Evolutionary conservation across 768 basidiomycete species (phyloP), one percentile per base, ranked within the genome.

Genomic region (Lentinula edodes): DNA sequence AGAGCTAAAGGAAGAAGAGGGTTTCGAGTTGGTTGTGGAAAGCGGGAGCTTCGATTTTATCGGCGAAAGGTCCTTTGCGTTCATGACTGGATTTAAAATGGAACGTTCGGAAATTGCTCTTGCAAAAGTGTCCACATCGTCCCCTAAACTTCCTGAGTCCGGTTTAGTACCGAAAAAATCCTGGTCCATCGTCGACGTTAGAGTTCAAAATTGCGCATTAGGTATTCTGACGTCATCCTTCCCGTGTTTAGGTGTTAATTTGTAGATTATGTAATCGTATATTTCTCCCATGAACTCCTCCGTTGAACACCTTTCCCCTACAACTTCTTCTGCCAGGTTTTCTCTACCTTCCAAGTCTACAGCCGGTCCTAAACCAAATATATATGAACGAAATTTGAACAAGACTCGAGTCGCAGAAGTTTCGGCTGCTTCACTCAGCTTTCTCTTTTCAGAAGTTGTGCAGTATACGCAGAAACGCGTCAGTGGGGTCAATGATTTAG

Each of bases 381-480:
- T 98, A 63, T 93, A 96, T 74, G 96, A 98, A 69, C 82, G 95
- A 61, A 87, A 83, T 52, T 80, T 97, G 66, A 93, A 91, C 79
- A 96, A 95, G 79, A 87, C 91, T 2, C 86, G 91, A 46, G 81
- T 85, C 12, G 75, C 87, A 28, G 96, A 98, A 71, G 92, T 96
- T 56, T 90, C 91, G 15, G 79, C 87, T 5, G 82, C 88, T 2
- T 90, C 94, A 0, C 95, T 93, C 71, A 82, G 90, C 0, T 98
- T 97, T 71, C 80, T 98, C 61, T 95, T 98, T 74, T 90, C 91
- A 4, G 95, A 98, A 75, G 80, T 95, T 12, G 89, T 99, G 1
- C 90, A 95, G 72, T 98, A 98, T 75, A 96, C 93, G 1, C 97
- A 98, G 76, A 95, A 93, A 69, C 85, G 94, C 57, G 96, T 98